Percentiles rank a stretch among this genome's conserved stretches.
These are phyloP conservation scores for Wallacemonas sp. DNA, from an alignment of 208 protist genomes.

Conservation along the genomic window DNA sequence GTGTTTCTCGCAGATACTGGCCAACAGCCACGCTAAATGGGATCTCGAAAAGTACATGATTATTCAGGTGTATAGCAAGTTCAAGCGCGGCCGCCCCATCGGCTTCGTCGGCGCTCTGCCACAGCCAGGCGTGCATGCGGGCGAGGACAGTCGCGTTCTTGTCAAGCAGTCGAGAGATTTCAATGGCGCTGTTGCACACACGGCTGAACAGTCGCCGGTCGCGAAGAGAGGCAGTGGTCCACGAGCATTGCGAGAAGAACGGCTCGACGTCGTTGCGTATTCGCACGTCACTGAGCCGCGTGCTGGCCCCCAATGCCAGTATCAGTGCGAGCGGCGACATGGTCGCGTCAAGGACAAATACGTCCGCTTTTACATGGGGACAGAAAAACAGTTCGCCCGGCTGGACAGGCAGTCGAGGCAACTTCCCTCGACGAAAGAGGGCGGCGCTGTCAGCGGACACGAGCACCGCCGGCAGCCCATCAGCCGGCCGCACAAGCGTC, in stretches of 20 bases:
- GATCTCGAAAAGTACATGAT: constrained; percentile 28
- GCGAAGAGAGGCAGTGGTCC: background rate
- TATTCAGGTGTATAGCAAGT: no score
- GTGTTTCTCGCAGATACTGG: constrained; percentile 59
- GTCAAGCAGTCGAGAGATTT: constrained; percentile 29
- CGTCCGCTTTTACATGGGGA: background rate
- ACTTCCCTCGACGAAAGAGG: background rate
- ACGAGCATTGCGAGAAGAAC: constrained; percentile 7
- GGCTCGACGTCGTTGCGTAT: constrained; percentile 21
- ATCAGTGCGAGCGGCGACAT: constrained; percentile 32
- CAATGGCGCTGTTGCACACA: background rate
- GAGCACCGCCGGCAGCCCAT: background rate
- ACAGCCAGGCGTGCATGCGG: constrained; percentile 37
- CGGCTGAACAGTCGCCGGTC: constrained; percentile 17
- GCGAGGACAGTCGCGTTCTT: constrained; percentile 48
- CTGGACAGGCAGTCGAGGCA: constrained; percentile 52
- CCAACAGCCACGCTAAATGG: constrained; percentile 44
- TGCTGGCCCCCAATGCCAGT: constrained; percentile 21
- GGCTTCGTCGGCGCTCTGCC: no score
- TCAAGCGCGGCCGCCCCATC: no score
- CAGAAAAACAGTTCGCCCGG: constrained; percentile 42
- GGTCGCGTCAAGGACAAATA: constrained; percentile 28
- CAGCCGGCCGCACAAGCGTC: background rate
- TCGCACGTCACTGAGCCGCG: constrained; percentile 27
- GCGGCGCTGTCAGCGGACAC: background rate